Percentiles rank a stretch among this genome's conserved stretches.
phyloP scores from a whole-genome alignment of 805 yeast species.

The Candida hungchunana region DNA sequence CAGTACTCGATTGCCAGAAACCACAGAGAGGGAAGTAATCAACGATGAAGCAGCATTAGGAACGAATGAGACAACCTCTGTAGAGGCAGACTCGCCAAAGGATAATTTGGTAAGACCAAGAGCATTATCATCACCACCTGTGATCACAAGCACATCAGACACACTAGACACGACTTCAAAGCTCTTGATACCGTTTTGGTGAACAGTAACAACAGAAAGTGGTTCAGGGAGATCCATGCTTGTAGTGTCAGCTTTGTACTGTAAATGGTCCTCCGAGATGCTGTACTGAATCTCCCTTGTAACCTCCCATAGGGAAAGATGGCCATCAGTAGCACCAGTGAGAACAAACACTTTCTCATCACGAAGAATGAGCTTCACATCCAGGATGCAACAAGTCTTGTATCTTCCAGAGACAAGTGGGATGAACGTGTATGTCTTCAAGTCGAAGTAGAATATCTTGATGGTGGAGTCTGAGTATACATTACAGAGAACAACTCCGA shows the following conservation, averaged over 20 bases:
- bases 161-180: constrained; percentile 32
- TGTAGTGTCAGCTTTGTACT: background rate
- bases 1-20: constrained; percentile 34
- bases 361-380: constrained; percentile 43
- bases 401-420: constrained; percentile 49
- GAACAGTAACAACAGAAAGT: constrained; percentile 48
- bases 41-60: constrained; percentile 81
- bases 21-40: constrained; percentile 56
- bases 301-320: constrained; percentile 57
- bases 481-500: constrained; percentile 54
- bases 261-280: constrained; percentile 10
- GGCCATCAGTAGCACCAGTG: constrained; percentile 82
- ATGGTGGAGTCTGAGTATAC: constrained; percentile 86
- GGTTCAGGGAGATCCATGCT: constrained; percentile 21
- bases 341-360: constrained; percentile 35
- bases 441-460: constrained; percentile 55
- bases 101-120: constrained; percentile 40
- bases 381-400: constrained; percentile 72
- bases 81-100: constrained; percentile 18
- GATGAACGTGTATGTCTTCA: constrained; percentile 34
- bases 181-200: constrained; percentile 82
- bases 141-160: constrained; percentile 36
- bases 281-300: constrained; percentile 27
- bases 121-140: constrained; percentile 96
- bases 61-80: constrained; percentile 33